Evolutionary conservation across 306 rosid genomes (phyloP).

Genomic region (Pachyrhizus erosus): DNA sequence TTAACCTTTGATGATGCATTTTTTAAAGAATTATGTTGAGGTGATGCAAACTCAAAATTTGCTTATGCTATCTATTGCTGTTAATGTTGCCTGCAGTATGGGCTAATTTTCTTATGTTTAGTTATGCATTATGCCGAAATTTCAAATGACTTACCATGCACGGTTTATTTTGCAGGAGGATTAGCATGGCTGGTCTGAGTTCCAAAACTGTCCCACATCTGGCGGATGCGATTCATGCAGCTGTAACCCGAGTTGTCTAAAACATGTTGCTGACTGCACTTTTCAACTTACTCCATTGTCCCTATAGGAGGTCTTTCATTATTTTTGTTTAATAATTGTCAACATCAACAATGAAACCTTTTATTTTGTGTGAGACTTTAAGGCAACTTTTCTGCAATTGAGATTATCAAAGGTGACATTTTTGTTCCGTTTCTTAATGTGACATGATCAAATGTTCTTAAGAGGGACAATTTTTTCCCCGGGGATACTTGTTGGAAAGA

Average conservation of each 20-base stretch:
- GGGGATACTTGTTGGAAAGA: not conserved
- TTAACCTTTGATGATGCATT: too few species aligned
- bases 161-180: slow-evolving; percentile 72
- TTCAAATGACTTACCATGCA: slow-evolving; percentile 6
- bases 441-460: not conserved
- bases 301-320: slow-evolving; percentile 1
- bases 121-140: not conserved
- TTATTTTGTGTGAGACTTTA: slow-evolving; percentile 3
- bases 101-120: not conserved
- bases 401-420: not conserved
- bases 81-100: slow-evolving; percentile 9
- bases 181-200: slow-evolving; percentile 99
- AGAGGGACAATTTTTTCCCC: not conserved
- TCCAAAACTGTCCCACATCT: slow-evolving; percentile 89
- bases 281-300: not conserved
- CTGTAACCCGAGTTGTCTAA: slow-evolving; percentile 62
- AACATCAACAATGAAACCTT: slow-evolving; percentile 24
- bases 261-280: slow-evolving; percentile 2
- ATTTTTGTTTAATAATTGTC: slow-evolving; percentile 52
- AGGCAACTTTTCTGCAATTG: not conserved
- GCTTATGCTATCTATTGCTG: not conserved
- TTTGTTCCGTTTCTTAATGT: slow-evolving; percentile 5
- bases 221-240: slow-evolving; percentile 90
- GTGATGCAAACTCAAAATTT: not conserved
- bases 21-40: slow-evolving; percentile 9